A percentile compares a stretch with the other conserved stretches of the same genome.
These are phyloP conservation scores for Agrocybe praecox DNA, from an alignment of 768 basidiomycete genomes.

Conservation along the genomic window DNA sequence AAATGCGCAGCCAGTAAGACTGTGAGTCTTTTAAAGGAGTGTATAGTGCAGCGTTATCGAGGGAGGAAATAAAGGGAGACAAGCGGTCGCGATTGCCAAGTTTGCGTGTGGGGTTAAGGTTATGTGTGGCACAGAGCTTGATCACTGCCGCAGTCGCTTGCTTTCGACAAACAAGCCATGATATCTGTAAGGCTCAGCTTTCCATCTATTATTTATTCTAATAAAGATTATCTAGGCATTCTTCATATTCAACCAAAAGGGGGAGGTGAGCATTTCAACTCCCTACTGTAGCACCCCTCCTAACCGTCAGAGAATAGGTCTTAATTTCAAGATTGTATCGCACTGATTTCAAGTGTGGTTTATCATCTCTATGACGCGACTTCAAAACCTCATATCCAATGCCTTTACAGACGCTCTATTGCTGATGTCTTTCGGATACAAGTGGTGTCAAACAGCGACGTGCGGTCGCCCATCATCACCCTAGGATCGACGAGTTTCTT, in stretches of 20 bases:
- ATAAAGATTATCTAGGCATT: conserved; percentile 67
- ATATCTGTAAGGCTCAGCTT: conserved; percentile 22
- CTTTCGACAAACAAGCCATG: conserved; percentile 14
- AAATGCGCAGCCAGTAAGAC: no score
- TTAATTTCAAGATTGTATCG: conserved; percentile 96
- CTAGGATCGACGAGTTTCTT: conserved; percentile 99
- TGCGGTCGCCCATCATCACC: conserved; percentile 96
- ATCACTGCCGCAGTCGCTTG: neutral
- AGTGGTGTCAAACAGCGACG: conserved; percentile 96
- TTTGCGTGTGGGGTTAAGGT: conserved; percentile 1
- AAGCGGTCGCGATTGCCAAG: neutral
- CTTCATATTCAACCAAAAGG: conserved; percentile 99
- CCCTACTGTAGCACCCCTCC: neutral
- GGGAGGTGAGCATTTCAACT: conserved; percentile 66
- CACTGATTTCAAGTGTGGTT: conserved; percentile 90
- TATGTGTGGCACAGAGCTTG: neutral
- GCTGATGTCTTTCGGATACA: conserved; percentile 99
- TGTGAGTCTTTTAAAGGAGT: no score
- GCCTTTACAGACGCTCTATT: conserved; percentile 76
- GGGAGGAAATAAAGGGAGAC: neutral
- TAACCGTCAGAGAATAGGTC: conserved; percentile 53
- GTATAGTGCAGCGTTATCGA: no score
- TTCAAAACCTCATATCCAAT: conserved; percentile 8
- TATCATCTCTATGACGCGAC: conserved; percentile 2
- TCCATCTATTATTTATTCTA: neutral